These are phyloP conservation scores for Chlorella sorokiniana DNA, from an alignment of 139 green algal genomes.

Conservation along the genomic window DNA sequence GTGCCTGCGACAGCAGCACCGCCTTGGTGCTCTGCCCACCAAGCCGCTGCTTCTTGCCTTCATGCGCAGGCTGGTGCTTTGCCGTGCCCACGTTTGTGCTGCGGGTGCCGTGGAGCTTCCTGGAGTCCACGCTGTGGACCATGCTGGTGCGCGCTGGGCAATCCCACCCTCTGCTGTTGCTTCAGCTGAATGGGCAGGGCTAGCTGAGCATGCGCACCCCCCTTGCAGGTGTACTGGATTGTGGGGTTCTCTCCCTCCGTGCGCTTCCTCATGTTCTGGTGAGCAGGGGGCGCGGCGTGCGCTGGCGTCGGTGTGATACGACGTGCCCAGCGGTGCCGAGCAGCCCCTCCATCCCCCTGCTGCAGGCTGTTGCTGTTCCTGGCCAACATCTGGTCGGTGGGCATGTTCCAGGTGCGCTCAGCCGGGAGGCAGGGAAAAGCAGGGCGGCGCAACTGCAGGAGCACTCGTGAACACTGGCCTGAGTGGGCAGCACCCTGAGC, in stretches of 20 bases:
- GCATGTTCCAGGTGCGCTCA: constrained; percentile 34
- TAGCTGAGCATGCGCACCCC: neutral
- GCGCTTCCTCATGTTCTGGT: constrained; percentile 26
- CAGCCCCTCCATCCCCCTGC: neutral
- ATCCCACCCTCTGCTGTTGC: neutral
- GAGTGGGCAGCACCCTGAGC: too few relatives aligned
- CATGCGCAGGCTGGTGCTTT: constrained; percentile 48
- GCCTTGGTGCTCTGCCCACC: neutral
- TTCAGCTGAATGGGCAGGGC: neutral
- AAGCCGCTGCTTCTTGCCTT: neutral
- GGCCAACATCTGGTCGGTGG: constrained; percentile 15
- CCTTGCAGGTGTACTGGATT: constrained; percentile 31
- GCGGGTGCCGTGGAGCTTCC: constrained; percentile 40
- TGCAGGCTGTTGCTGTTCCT: constrained; percentile 26
- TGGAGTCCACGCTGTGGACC: constrained; percentile 42
- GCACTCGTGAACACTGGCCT: too few relatives aligned
- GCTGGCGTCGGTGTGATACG: neutral
- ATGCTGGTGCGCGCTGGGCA: constrained; percentile 1
- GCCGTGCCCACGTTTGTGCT: constrained; percentile 52
- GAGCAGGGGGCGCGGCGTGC: neutral
- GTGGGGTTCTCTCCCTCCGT: constrained; percentile 32
- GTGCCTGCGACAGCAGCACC: neutral
- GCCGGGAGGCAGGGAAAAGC: neutral
- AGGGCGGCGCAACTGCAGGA: neutral
- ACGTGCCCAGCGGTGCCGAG: neutral